Evolutionary conservation across 1,284 basidiomycete genomes (phyloP), one percentile per base, ranked within the genome.

Genomic region (Inonotus obliquus): DNA sequence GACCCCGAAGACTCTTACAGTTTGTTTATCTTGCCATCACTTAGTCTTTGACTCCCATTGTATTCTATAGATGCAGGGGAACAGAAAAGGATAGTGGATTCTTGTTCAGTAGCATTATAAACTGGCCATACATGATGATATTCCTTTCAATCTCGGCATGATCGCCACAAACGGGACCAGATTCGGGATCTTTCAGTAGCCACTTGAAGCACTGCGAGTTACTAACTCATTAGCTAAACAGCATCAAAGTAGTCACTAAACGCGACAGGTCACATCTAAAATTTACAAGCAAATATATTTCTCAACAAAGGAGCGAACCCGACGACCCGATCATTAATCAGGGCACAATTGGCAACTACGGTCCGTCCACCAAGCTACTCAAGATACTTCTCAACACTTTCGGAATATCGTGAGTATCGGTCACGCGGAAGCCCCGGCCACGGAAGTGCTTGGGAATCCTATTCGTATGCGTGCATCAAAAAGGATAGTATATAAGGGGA

Each of bases 381-480:
- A 82, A 64, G 58, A 82, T 82, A 63, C 79, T 81, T 54, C 79
- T 69, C 54, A 82, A 64, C 4, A 82, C 80, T 45, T 72, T 76
- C 0, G 81, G 80, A 49, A 82, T 81, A 68, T 81, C 80, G 17
- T 76, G 75, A 1, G 79, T 80, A 65, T 82, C 79, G n/a, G 65
- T 66, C 0, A 82, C 79, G 38, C 76, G 75, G 69, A 80, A 82
- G 21, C 74, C 80, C 48, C 75, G 75, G 13, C 80, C 79, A 25
- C 78, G 79, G 54, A 86, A 77, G 23, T 74, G 76, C 69, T 82
- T 79, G 1, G 83, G 80, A 25, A 86, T 79, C 84, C 84, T 86
- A 65, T 13, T 62, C 38, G 63, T 48, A 23, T 21, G 49, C 25
- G n/a, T 47, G 32, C 51, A 11, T 44, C 17, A 44, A 21, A n/a